These are phyloP conservation scores for Triadica sebifera DNA, from an alignment of 345 rosid species.

Conservation along the genomic window DNA sequence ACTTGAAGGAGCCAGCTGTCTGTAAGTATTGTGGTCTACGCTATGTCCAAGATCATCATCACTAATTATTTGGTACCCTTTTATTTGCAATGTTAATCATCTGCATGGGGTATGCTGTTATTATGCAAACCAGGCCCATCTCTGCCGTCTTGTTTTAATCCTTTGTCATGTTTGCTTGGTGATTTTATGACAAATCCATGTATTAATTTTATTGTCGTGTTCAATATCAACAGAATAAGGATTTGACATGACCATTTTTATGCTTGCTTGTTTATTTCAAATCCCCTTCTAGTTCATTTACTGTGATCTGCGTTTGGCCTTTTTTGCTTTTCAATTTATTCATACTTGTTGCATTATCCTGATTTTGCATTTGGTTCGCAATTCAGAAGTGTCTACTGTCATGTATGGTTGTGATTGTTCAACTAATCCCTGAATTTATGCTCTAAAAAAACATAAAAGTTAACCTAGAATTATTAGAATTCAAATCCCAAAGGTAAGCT, in stretches of 20 bases:
- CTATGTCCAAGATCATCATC: constrained; percentile 90
- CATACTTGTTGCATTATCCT: not conserved
- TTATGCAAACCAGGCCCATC: not conserved
- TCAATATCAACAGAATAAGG: constrained; percentile 6
- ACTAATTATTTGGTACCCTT: constrained; percentile 32
- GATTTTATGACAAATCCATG: constrained; percentile 1
- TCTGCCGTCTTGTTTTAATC: not conserved
- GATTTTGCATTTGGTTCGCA: not conserved
- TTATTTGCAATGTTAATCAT: not conserved
- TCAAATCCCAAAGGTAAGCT: not conserved
- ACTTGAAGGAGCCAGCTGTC: constrained; percentile 73
- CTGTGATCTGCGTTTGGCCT: not conserved
- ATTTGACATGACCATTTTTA: not conserved
- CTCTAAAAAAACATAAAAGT: not conserved
- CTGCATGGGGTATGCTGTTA: not conserved
- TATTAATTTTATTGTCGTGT: not conserved
- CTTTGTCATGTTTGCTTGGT: not conserved
- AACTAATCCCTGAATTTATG: not conserved
- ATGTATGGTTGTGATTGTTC: not conserved
- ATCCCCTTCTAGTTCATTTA: not conserved
- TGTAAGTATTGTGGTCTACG: constrained; percentile 99
- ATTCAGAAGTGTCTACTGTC: not conserved
- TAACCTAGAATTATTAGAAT: not conserved
- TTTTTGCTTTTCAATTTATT: not conserved
- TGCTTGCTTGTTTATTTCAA: not conserved